A percentile compares a stretch with the other conserved stretches of the same genome.
Evolutionary conservation across 176 grass and related monocot species (phyloP).

Genomic region (Otatea glauca): DNA sequence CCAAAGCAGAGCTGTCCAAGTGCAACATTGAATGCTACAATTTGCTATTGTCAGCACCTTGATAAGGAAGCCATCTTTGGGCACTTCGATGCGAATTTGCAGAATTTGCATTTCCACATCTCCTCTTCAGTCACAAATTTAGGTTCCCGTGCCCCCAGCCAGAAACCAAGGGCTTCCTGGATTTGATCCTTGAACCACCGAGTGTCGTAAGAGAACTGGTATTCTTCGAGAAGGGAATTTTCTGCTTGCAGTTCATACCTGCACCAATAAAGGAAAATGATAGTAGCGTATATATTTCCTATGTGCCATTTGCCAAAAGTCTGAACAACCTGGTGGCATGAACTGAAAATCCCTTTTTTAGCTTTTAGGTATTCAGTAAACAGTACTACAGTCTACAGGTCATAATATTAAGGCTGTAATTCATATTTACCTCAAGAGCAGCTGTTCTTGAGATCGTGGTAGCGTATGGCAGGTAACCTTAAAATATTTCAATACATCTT

Average conservation of each 20-base stretch:
- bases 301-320: not conserved
- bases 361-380: slow-evolving; percentile 24
- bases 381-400: slow-evolving; percentile 10
- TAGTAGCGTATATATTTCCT: not conserved
- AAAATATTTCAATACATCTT: slow-evolving; percentile 75
- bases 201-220: slow-evolving; percentile 66
- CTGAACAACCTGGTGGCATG: not conserved
- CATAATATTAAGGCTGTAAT: slow-evolving; percentile 21
- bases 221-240: slow-evolving; percentile 73
- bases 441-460: slow-evolving; percentile 56
- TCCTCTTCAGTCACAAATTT: slow-evolving; percentile 70
- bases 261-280: slow-evolving; percentile 25
- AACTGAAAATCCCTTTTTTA: not conserved
- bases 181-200: slow-evolving; percentile 67
- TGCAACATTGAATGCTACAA: slow-evolving; percentile 1
- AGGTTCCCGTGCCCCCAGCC: slow-evolving; percentile 54
- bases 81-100: slow-evolving; percentile 63
- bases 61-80: slow-evolving; percentile 42
- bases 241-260: slow-evolving; percentile 90
- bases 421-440: slow-evolving; percentile 73
- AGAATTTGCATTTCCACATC: slow-evolving; percentile 72
- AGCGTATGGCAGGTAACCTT: slow-evolving; percentile 63
- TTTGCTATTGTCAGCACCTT: slow-evolving; percentile 12
- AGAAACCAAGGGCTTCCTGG: slow-evolving; percentile 60
- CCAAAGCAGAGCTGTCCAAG: not conserved